Evolutionary conservation across 2,329 filamentous ascomycete species (phyloP).

Genomic region (Aspergillus latus): DNA sequence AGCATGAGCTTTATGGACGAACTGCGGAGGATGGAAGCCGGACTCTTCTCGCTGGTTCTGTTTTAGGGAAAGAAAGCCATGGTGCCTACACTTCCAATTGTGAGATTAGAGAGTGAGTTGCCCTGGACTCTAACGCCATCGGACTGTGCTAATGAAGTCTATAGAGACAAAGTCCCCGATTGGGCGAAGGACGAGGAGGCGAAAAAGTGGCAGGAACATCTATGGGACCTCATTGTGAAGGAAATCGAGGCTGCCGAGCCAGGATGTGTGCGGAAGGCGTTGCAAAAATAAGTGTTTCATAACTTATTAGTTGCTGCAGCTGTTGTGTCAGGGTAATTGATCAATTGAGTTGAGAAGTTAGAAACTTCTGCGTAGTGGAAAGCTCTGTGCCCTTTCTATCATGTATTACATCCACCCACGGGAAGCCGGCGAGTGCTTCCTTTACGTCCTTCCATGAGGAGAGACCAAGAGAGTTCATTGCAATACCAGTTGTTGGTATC

Average conservation of each 20-base stretch:
- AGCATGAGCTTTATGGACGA: background rate
- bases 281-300: background rate
- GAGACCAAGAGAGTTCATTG: background rate
- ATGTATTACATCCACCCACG: conserved; percentile 5
- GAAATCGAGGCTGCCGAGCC: conserved; percentile 4
- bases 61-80: conserved; percentile 2
- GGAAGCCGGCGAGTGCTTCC: background rate
- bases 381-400: conserved; percentile 3
- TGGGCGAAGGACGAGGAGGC: conserved; percentile 8
- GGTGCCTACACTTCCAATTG: background rate
- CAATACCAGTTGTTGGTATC: background rate
- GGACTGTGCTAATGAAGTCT: background rate
- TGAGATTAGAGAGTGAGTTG: conserved; percentile 7
- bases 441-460: background rate
- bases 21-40: conserved; percentile 8
- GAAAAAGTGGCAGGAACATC: conserved; percentile 3
- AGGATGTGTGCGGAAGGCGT: background rate
- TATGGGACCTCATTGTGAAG: conserved; percentile 1
- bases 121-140: background rate
- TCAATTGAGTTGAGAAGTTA: background rate
- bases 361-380: background rate
- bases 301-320: background rate
- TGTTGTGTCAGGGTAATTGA: background rate
- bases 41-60: conserved; percentile 6
- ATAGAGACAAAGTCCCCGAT: background rate